Conservation (phyloP, 1,139 yeast genomes). For the Kodamaea sp. region DNA sequence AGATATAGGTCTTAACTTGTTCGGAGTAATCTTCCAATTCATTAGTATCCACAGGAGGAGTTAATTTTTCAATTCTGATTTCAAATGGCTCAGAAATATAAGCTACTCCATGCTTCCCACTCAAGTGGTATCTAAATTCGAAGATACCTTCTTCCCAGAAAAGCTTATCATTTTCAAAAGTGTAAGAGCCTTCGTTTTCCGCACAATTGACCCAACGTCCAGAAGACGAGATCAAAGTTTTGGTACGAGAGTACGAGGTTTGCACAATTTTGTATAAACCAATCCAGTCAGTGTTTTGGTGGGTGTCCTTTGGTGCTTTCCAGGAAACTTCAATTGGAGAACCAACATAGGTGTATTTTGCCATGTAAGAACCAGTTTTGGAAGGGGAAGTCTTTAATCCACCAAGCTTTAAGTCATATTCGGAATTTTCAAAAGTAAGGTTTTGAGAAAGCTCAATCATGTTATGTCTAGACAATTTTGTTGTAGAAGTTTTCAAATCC, state of each 20-base stretch:
- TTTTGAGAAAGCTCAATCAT: constrained; percentile 44
- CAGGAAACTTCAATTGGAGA: constrained; percentile 58
- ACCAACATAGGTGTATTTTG: constrained; percentile 43
- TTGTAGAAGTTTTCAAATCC: constrained; percentile 37
- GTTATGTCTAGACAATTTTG: constrained; percentile 38
- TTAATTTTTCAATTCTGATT: constrained; percentile 46
- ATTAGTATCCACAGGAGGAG: constrained; percentile 30
- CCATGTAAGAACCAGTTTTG: constrained; percentile 13
- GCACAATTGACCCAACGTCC: constrained; percentile 69
- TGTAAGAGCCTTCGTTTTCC: constrained; percentile 48
- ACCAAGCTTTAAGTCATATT: constrained; percentile 29
- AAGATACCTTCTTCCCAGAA: constrained; percentile 74
- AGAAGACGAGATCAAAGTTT: constrained; percentile 62
- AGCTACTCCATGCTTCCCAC: constrained; percentile 70
- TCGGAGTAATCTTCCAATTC: constrained; percentile 31
- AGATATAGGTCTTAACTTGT: constrained; percentile 29
- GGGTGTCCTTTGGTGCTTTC: constrained; percentile 52
- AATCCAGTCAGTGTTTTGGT: constrained; percentile 65
- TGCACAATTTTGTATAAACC: constrained; percentile 71
- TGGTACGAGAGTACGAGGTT: constrained; percentile 58
- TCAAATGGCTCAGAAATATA: constrained; percentile 73
- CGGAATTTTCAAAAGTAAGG: constrained; percentile 41
- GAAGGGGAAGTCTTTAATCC: constrained; percentile 21
- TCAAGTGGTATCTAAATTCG: constrained; percentile 75
- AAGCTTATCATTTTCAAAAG: constrained; percentile 51